These are phyloP conservation scores for Eucalyptus sp. DNA, from an alignment of 345 rosid genomes.

Conservation along the genomic window DNA sequence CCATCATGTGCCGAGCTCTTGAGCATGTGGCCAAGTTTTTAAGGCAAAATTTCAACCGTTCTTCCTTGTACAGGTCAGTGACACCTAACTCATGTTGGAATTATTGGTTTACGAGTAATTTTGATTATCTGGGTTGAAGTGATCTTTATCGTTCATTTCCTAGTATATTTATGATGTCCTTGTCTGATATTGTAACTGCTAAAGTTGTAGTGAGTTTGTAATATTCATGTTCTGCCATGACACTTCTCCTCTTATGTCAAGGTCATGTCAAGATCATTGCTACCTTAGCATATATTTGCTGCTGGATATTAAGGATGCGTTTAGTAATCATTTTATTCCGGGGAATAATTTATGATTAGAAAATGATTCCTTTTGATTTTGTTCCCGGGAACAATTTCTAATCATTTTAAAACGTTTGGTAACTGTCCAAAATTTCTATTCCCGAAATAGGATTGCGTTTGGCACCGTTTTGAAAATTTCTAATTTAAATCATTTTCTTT, in stretches of 20 bases:
- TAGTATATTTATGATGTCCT: neutral
- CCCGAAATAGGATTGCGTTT: no score
- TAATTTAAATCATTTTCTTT: no score
- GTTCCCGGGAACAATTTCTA: no score
- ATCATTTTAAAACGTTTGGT: no score
- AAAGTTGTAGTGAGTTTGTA: neutral
- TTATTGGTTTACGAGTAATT: neutral
- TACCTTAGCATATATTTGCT: neutral
- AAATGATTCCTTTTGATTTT: no score
- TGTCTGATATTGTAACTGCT: neutral
- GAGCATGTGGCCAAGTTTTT: constrained; percentile 82
- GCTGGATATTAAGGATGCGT: neutral
- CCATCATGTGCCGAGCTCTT: constrained; percentile 74
- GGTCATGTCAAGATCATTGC: neutral
- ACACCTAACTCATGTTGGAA: neutral
- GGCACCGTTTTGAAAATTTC: no score
- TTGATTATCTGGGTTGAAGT: neutral
- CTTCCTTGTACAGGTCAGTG: constrained; percentile 75
- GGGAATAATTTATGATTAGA: no score
- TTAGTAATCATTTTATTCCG: no score
- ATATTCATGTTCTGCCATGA: neutral
- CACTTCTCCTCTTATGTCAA: neutral
- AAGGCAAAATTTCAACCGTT: constrained; percentile 68
- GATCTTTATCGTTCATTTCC: neutral
- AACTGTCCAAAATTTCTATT: no score